Evolutionary conservation across 257 asterid species (phyloP).

Genomic region (Ophiorrhiza pumila): DNA sequence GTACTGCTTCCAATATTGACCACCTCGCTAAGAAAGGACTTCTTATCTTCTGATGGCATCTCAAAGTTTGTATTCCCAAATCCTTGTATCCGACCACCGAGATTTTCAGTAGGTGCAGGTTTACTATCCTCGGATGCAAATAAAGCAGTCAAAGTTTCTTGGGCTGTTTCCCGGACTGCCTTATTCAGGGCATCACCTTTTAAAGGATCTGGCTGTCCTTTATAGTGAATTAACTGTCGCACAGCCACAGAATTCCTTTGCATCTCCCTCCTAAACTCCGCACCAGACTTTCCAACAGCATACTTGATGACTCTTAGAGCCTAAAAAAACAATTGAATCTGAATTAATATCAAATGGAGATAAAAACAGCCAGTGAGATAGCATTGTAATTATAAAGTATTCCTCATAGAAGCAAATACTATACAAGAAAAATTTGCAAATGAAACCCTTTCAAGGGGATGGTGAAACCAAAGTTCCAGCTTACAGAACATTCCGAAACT

Average conservation of each 20-base stretch:
- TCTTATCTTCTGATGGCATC: constrained; percentile 71
- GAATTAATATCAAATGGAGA: not conserved
- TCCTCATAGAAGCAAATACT: no score
- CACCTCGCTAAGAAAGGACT: constrained; percentile 84
- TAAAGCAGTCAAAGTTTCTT: constrained; percentile 84
- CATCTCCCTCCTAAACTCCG: constrained; percentile 96
- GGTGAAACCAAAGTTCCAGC: not conserved
- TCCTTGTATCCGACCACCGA: constrained; percentile 90
- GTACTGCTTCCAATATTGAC: constrained; percentile 93
- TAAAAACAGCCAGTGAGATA: no score
- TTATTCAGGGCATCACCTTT: constrained; percentile 92
- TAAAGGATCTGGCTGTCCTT: constrained; percentile 88
- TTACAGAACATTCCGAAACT: not conserved
- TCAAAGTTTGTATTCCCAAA: constrained; percentile 81
- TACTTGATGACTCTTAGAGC: constrained; percentile 88
- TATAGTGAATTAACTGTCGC: constrained; percentile 90
- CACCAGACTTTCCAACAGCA: constrained; percentile 90
- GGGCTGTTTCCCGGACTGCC: constrained; percentile 96
- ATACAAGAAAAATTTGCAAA: no score
- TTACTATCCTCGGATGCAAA: constrained; percentile 78
- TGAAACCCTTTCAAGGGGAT: not conserved
- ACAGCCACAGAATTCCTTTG: constrained; percentile 88
- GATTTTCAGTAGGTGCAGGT: constrained; percentile 61
- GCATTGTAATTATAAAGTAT: no score
- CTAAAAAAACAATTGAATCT: constrained; percentile 27